Evolutionary conservation across 2,329 filamentous ascomycete species (phyloP).

Genomic region (Leptographium procerum): DNA sequence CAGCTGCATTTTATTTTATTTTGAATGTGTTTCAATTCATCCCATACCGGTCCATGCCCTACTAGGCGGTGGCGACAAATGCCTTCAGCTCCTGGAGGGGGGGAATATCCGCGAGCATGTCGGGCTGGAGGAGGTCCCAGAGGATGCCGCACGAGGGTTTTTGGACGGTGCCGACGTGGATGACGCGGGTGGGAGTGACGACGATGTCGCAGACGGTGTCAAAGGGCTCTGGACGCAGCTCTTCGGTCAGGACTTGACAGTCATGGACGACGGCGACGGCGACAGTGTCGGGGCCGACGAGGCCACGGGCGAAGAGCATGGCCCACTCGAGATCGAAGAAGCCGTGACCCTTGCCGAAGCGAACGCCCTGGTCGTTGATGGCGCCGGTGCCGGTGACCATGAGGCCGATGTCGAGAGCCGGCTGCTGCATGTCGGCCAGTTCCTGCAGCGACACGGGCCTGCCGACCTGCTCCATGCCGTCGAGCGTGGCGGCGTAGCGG

Average conservation of each 20-base stretch:
- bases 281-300: not conserved
- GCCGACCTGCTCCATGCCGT: conserved; percentile 2
- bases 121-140: conserved; percentile 1
- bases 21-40: too few species aligned
- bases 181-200: conserved; percentile 1
- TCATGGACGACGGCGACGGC: conserved; percentile 2
- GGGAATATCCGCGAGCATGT: conserved; percentile 3
- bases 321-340: conserved; percentile 7
- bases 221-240: not conserved
- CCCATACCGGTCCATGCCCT: too few species aligned
- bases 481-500: conserved; percentile 1
- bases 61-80: not conserved
- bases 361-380: not conserved
- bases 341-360: conserved; percentile 7
- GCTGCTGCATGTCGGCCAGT: not conserved
- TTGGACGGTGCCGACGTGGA: not conserved
- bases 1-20: too few species aligned
- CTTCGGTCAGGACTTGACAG: conserved; percentile 3
- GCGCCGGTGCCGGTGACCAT: conserved; percentile 7
- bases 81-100: conserved; percentile 2
- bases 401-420: not conserved
- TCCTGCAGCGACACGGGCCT: not conserved
- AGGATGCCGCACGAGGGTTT: conserved; percentile 4
- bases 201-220: conserved; percentile 6
- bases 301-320: conserved; percentile 1